phyloP scores from a whole-genome alignment of 2,329 filamentous ascomycete species.

The Mycogone perniciosa region DNA sequence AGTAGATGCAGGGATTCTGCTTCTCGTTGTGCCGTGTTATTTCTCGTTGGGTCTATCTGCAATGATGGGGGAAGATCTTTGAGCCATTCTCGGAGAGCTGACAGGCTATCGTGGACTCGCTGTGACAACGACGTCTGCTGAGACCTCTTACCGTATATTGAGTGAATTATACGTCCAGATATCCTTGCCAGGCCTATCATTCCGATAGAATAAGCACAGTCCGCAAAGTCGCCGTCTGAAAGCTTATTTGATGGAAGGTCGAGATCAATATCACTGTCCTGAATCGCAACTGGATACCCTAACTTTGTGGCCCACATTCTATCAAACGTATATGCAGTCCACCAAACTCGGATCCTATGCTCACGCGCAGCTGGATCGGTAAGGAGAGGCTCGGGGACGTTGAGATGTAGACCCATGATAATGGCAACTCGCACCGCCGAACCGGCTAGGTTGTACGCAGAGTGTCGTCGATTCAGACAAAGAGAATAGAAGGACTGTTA shows the following conservation, averaged over 20 bases:
- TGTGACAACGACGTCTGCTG: conserved; percentile 26
- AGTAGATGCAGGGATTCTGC: conserved; percentile 28
- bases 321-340: conserved; percentile 39
- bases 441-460: conserved; percentile 37
- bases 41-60: conserved; percentile 22
- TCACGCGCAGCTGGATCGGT: conserved; percentile 31
- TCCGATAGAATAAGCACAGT: conserved; percentile 27
- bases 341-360: conserved; percentile 36
- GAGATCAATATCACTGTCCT: conserved; percentile 42
- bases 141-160: conserved; percentile 26
- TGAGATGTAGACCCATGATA: conserved; percentile 38
- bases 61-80: conserved; percentile 26
- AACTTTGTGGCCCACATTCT: conserved; percentile 44
- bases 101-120: conserved; percentile 27
- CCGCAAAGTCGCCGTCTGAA: conserved; percentile 25
- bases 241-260: conserved; percentile 33
- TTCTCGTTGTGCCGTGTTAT: conserved; percentile 16
- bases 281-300: conserved; percentile 41
- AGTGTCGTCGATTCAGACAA: conserved; percentile 38
- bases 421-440: conserved; percentile 37
- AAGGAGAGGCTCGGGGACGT: conserved; percentile 33
- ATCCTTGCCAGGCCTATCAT: conserved; percentile 34
- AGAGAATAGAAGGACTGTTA: conserved; percentile 38
- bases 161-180: conserved; percentile 22
- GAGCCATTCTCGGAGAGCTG: conserved; percentile 25